Percentiles rank a stretch among this genome's conserved stretches.
These are phyloP conservation scores for Backusella westeae DNA, from an alignment of 192 early-diverging fungal genomes.

Conservation along the genomic window DNA sequence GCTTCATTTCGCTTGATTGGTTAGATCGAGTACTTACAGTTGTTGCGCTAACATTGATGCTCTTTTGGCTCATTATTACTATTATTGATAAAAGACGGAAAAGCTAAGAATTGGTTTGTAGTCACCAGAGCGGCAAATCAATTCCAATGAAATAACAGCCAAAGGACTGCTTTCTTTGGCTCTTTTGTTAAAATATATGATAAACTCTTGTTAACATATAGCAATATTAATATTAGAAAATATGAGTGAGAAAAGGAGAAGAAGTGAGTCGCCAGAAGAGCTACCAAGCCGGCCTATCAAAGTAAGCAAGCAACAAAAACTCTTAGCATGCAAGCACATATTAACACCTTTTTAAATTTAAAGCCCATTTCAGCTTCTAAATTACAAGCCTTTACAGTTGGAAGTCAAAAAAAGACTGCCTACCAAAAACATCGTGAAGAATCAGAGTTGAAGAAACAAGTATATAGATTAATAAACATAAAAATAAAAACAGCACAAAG, in stretches of 20 bases:
- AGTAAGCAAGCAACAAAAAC: neutral
- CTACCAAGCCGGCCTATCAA: neutral
- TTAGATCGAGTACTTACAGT: neutral
- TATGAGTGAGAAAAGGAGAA: conserved; percentile 16
- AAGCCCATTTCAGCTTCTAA: conserved; percentile 62
- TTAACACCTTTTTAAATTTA: neutral
- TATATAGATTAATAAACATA: conserved; percentile 29
- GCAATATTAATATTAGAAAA: too few species aligned
- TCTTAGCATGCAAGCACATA: neutral
- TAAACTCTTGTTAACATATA: too few species aligned
- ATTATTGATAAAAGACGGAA: neutral
- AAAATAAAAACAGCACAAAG: conserved; percentile 5
- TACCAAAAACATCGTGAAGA: conserved; percentile 81
- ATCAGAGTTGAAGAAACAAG: conserved; percentile 68
- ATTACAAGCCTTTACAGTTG: conserved; percentile 66
- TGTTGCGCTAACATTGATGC: conserved; percentile 8
- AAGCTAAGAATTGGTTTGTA: neutral
- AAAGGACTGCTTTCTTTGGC: too few species aligned
- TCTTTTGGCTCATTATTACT: neutral
- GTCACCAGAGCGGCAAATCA: too few species aligned
- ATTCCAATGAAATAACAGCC: too few species aligned
- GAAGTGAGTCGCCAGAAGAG: conserved; percentile 17
- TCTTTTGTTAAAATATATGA: too few species aligned
- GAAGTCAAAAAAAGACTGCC: conserved; percentile 65
- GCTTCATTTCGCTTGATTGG: neutral